Evolutionary conservation across 331 rosid genomes (phyloP).

Genomic region (Prunus yedoensis): DNA sequence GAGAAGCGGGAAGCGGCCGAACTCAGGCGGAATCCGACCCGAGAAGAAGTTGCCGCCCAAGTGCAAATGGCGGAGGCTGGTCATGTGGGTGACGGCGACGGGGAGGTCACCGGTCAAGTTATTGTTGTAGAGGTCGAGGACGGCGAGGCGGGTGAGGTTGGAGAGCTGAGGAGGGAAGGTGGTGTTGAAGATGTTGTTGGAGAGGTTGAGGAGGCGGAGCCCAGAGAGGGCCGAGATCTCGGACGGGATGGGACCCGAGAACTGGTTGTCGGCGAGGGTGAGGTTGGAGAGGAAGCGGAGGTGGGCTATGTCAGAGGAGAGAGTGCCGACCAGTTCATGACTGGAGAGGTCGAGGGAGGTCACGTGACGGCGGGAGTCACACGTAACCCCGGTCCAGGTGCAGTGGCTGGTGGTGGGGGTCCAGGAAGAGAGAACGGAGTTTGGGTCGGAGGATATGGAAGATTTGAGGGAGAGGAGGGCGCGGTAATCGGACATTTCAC

Average conservation of each 20-base stretch:
- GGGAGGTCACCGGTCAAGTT: constrained; percentile 78
- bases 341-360: constrained; percentile 56
- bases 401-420: constrained; percentile 54
- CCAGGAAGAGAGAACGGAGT: constrained; percentile 65
- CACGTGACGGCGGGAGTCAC: constrained; percentile 62
- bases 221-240: constrained; percentile 49
- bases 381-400: constrained; percentile 62
- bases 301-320: constrained; percentile 50
- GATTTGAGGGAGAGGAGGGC: constrained; percentile 66
- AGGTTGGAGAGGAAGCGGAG: constrained; percentile 61
- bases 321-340: constrained; percentile 53
- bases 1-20: constrained; percentile 53
- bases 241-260: constrained; percentile 68
- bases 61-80: constrained; percentile 73
- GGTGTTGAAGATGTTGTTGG: constrained; percentile 72
- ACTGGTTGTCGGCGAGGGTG: constrained; percentile 54
- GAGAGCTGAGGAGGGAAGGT: constrained; percentile 64
- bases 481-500: constrained; percentile 44
- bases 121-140: constrained; percentile 83
- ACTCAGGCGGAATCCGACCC: constrained; percentile 78
- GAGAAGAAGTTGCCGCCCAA: constrained; percentile 84
- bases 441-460: constrained; percentile 50
- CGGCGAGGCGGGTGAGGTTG: constrained; percentile 48
- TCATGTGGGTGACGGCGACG: constrained; percentile 45
- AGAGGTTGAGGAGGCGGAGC: constrained; percentile 69